phyloP scores from a whole-genome alignment of 2,329 filamentous ascomycete species.

The Fusarium continuum region DNA sequence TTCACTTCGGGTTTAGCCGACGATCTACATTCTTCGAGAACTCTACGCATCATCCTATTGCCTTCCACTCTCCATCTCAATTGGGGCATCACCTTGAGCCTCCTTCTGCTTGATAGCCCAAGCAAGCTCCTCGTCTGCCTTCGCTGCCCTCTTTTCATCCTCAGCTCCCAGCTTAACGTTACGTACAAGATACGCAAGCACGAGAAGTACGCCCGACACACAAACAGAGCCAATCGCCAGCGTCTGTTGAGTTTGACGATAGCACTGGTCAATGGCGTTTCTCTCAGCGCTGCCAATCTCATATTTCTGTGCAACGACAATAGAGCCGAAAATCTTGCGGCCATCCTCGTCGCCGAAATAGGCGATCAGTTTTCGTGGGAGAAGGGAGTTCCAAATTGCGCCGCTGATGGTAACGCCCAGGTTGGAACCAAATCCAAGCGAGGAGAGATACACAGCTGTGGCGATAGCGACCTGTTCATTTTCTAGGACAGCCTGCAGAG shows the following conservation, averaged over 20 bases:
- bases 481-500: slow-evolving; percentile 13
- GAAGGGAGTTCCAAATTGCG: slow-evolving; percentile 30
- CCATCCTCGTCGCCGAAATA: slow-evolving; percentile 16
- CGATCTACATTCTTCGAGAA: not conserved
- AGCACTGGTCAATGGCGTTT: slow-evolving; percentile 12
- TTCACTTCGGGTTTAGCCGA: no score
- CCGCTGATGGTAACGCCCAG: slow-evolving; percentile 27
- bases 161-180: slow-evolving; percentile 27
- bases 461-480: slow-evolving; percentile 29
- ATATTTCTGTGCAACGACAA: slow-evolving; percentile 23
- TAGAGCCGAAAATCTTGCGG: slow-evolving; percentile 22
- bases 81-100: not conserved
- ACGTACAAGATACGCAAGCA: slow-evolving; percentile 1
- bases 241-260: slow-evolving; percentile 25
- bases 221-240: slow-evolving; percentile 26
- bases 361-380: slow-evolving; percentile 10
- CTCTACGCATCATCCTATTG: not conserved
- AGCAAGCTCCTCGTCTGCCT: slow-evolving; percentile 29
- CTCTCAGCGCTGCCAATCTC: slow-evolving; percentile 11
- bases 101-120: slow-evolving; percentile 32
- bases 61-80: slow-evolving; percentile 11
- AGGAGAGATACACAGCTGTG: slow-evolving; percentile 28
- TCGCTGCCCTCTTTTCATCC: slow-evolving; percentile 17
- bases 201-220: slow-evolving; percentile 4
- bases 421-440: slow-evolving; percentile 25